Evolutionary conservation across 345 rosid genomes (phyloP).

Genomic region (Acer negundo): DNA sequence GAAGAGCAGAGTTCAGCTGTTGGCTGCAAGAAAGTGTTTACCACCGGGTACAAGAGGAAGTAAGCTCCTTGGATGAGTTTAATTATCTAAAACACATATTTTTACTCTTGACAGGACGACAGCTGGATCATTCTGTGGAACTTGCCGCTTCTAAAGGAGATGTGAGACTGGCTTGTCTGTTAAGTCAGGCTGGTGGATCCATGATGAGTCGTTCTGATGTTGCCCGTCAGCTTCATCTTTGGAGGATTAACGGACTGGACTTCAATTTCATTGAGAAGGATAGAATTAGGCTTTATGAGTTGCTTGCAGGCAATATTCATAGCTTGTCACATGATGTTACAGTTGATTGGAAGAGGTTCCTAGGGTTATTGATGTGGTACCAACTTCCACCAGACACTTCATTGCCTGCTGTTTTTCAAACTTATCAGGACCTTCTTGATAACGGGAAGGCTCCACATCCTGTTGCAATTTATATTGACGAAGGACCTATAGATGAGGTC

Average conservation of each 20-base stretch:
- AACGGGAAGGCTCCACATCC: constrained; percentile 81
- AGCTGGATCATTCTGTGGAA: constrained; percentile 83
- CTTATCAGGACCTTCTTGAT: constrained; percentile 67
- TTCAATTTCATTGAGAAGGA: constrained; percentile 87
- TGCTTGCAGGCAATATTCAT: constrained; percentile 88
- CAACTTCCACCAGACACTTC: constrained; percentile 65
- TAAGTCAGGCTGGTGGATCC: constrained; percentile 97
- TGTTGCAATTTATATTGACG: constrained; percentile 83
- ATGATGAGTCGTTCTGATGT: constrained; percentile 69
- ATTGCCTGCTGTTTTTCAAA: constrained; percentile 64
- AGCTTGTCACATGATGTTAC: constrained; percentile 54
- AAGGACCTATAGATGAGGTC: constrained; percentile 62
- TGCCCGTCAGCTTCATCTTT: constrained; percentile 71
- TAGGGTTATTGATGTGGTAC: constrained; percentile 97
- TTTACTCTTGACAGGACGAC: constrained; percentile 86
- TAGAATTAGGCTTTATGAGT: constrained; percentile 75
- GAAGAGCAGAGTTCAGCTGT: constrained; percentile 92
- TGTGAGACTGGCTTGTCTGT: constrained; percentile 90
- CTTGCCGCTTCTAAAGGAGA: constrained; percentile 90
- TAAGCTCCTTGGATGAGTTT: constrained; percentile 72
- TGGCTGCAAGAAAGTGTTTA: constrained; percentile 95
- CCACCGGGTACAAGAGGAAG: constrained; percentile 88
- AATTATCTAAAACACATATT: constrained; percentile 78
- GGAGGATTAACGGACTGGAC: constrained; percentile 89
- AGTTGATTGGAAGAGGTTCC: constrained; percentile 97